Evolutionary conservation across 73 alveolate genomes (phyloP).

Genomic region (Paramecium primaurelia): DNA sequence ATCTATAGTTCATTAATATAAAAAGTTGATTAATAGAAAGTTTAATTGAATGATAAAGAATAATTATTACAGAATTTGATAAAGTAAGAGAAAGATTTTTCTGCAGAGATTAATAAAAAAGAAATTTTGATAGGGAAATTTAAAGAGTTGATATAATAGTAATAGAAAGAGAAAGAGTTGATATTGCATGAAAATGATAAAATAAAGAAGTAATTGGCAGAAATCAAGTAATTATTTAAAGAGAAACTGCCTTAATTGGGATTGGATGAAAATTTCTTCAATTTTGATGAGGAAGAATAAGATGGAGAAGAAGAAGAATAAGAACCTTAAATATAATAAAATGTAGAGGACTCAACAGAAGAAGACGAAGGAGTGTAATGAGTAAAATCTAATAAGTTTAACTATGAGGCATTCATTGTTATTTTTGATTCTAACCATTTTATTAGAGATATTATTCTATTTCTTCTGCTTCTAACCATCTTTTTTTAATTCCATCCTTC

Average conservation of each 20-base stretch:
- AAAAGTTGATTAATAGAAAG: background rate
- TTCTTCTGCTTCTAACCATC: slow-evolving; percentile 60
- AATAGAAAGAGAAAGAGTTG: background rate
- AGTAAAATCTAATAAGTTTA: background rate
- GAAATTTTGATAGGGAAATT: background rate
- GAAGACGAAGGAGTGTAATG: background rate
- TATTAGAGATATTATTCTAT: slow-evolving; percentile 23
- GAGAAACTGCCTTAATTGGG: background rate
- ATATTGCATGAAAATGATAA: background rate
- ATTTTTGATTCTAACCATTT: background rate
- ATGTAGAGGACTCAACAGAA: background rate
- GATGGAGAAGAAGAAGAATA: background rate
- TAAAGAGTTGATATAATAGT: background rate
- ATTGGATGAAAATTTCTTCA: background rate
- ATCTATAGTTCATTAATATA: background rate
- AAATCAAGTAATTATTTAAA: background rate
- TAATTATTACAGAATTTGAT: background rate
- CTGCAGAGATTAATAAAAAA: background rate
- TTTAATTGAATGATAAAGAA: background rate
- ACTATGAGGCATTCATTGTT: background rate
- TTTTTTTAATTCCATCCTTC: slow-evolving; percentile 61
- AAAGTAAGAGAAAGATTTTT: background rate
- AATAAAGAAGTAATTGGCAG: background rate
- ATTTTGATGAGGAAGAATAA: background rate
- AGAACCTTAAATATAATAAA: background rate